Evolutionary conservation across 2,329 filamentous ascomycete species (phyloP).

Genomic region (Tolypocladium ophioglossoides): DNA sequence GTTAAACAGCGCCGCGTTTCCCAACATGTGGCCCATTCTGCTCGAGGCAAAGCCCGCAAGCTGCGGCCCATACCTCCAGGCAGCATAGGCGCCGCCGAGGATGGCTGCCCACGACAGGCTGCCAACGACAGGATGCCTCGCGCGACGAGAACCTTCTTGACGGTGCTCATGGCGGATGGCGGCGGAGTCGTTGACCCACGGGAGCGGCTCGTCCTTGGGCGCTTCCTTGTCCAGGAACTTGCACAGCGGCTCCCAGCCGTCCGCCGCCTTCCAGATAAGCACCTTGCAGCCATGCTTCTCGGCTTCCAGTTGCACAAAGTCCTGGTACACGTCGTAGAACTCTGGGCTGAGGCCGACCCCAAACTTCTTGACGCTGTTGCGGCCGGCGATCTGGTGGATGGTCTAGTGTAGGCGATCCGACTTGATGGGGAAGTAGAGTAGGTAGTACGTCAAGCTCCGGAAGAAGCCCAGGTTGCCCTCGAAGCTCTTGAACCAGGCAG

Average conservation of each 20-base stretch:
- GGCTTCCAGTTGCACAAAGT: slow-evolving; percentile 16
- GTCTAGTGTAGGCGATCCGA: slow-evolving; percentile 18
- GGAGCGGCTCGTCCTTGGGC: slow-evolving; percentile 21
- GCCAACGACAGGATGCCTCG: slow-evolving; percentile 8
- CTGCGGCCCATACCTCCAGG: slow-evolving; percentile 6
- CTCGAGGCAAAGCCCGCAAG: not conserved
- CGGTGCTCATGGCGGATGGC: slow-evolving; percentile 7
- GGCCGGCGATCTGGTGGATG: slow-evolving; percentile 7
- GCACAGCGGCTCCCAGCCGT: slow-evolving; percentile 34
- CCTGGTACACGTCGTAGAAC: slow-evolving; percentile 13
- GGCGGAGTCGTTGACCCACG: slow-evolving; percentile 18
- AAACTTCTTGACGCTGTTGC: slow-evolving; percentile 3
- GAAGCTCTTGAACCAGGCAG: slow-evolving; percentile 16
- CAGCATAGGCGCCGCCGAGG: slow-evolving; percentile 2
- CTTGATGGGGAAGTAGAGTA: slow-evolving; percentile 13
- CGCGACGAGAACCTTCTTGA: slow-evolving; percentile 6
- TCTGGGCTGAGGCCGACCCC: slow-evolving; percentile 2
- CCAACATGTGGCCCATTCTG: not conserved
- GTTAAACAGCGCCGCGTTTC: not conserved
- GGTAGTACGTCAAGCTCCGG: slow-evolving; percentile 13
- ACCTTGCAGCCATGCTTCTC: slow-evolving; percentile 16
- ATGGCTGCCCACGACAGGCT: slow-evolving; percentile 6
- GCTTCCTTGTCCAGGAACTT: slow-evolving; percentile 24
- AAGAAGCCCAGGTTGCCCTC: slow-evolving; percentile 17
- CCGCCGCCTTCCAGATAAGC: slow-evolving; percentile 16